Evolutionary conservation across 345 rosid species (phyloP), one percentile per base, ranked within the genome.

Genomic region (Brassica rapa): DNA sequence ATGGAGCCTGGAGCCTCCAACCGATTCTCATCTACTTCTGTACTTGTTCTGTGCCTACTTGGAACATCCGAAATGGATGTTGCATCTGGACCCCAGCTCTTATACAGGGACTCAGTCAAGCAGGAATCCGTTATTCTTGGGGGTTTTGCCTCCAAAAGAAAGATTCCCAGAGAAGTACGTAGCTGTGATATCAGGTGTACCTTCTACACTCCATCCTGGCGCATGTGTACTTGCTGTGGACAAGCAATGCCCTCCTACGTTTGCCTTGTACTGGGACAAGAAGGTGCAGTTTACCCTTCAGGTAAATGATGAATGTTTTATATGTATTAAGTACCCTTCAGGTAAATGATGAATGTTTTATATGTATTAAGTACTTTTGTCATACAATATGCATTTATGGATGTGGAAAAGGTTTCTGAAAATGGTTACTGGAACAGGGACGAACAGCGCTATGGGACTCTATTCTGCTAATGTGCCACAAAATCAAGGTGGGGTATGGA

Each of bases 11-110:
- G 97, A 91, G 74, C 93, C 89, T 71, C 98, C 96, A 55, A 89
- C 93, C 0, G 99, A 95, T 85, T 90, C 99, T 23, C 96, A 91
- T 83, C 82, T 95, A 80, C 97, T 93, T 64, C 78, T 90, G 61
- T 95, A 95, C 80, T 81, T 94, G 63, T 94, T 95, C 82, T 93
- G 98, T 81, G 99, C 97, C 29, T 95, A 87, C 80, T 81, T 93
- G 66, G 99, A 95, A 86, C 94, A 93, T 68, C 99, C 98, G 5
- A 92, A 91, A 82, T 95, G 99, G 99, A 95, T 90, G 97, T 84
- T 92, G 11, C 99, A 91, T 81, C 87, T 94, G 59, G 99, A 94
- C 85, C 97, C 98, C 9, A 77, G 91, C 63, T 88, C 96, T 10
- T 85, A 89, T 79, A 80, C 91, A 60, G 99, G 94, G 71, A 89